A percentile compares a stretch with the other conserved stretches of the same genome.
phyloP scores from a whole-genome alignment of 208 protist genomes.

The Trypanosoma theileri region DNA sequence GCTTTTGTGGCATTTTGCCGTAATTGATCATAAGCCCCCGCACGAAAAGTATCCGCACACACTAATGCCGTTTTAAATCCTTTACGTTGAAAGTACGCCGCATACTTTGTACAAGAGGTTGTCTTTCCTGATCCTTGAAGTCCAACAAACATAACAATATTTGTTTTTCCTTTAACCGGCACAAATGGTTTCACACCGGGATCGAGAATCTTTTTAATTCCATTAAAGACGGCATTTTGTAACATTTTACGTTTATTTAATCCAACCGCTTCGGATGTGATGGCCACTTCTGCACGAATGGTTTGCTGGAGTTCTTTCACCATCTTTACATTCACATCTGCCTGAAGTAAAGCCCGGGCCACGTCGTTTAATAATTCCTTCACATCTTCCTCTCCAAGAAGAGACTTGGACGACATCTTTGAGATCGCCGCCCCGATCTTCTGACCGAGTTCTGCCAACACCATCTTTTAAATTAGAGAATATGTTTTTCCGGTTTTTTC shows the following conservation, averaged over 20 bases:
- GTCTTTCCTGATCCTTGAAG: slow-evolving; percentile 98
- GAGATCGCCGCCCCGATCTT: slow-evolving; percentile 93
- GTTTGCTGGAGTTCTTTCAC: slow-evolving; percentile 93
- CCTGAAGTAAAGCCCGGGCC: slow-evolving; percentile 92
- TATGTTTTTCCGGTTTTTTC: too few relatives aligned
- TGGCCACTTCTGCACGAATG: slow-evolving; percentile 91
- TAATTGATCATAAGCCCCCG: slow-evolving; percentile 97
- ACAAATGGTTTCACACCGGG: slow-evolving; percentile 95
- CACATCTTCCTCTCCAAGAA: slow-evolving; percentile 95
- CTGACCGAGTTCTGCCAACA: slow-evolving; percentile 92
- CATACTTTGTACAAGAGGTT: slow-evolving; percentile 98
- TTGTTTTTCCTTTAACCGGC: slow-evolving; percentile 94
- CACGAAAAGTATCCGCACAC: slow-evolving; percentile 99
- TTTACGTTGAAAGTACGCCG: slow-evolving; percentile 94
- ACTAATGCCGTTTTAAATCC: slow-evolving; percentile 96
- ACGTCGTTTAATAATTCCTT: slow-evolving; percentile 96
- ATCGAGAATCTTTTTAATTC: slow-evolving; percentile 96
- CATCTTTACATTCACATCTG: slow-evolving; percentile 97
- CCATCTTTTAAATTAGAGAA: slow-evolving; percentile 62
- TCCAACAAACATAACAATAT: slow-evolving; percentile 99
- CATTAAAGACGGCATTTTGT: slow-evolving; percentile 95
- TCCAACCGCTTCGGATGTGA: slow-evolving; percentile 93
- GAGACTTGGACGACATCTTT: slow-evolving; percentile 86
- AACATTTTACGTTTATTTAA: slow-evolving; percentile 97
- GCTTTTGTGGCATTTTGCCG: slow-evolving; percentile 99